These are phyloP conservation scores for Lanmaoa pseudosensibilis DNA, from an alignment of 768 basidiomycete species.

Conservation along the genomic window DNA sequence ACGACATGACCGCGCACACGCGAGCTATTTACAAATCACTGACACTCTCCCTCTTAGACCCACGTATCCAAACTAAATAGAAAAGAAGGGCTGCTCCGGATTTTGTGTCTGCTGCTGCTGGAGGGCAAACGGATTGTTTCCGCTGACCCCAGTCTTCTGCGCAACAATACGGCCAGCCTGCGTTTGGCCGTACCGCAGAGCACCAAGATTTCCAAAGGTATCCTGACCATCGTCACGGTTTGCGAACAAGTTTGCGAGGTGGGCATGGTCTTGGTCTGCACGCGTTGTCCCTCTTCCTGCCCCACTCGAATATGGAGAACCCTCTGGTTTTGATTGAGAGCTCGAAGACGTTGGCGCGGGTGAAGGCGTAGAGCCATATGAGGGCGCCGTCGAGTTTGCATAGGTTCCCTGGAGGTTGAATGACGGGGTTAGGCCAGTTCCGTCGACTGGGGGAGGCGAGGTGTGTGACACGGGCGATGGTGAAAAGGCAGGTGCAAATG, in stretches of 20 bases:
- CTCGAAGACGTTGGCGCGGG: constrained; percentile 42
- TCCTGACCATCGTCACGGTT: constrained; percentile 91
- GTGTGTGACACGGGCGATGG: constrained; percentile 34
- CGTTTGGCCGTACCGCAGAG: constrained; percentile 68
- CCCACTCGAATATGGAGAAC: constrained; percentile 17
- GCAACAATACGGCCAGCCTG: constrained; percentile 48
- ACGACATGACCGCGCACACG: not conserved
- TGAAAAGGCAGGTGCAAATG: constrained; percentile 64
- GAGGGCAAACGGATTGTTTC: constrained; percentile 64
- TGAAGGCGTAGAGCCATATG: constrained; percentile 39
- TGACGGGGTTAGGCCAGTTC: constrained; percentile 37
- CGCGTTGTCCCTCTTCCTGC: constrained; percentile 34
- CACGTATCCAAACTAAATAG: constrained; percentile 46
- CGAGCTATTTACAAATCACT: constrained; percentile 13
- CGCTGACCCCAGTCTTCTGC: constrained; percentile 47
- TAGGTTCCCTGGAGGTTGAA: constrained; percentile 76
- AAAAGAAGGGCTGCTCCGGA: constrained; percentile 78
- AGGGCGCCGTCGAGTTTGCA: constrained; percentile 40
- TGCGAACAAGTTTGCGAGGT: constrained; percentile 80
- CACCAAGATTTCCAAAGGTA: constrained; percentile 90
- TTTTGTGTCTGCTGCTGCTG: constrained; percentile 54
- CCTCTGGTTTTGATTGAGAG: constrained; percentile 37
- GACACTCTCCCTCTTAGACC: not conserved
- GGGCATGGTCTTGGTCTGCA: constrained; percentile 68
- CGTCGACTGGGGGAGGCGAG: constrained; percentile 35